These are phyloP conservation scores for Populus hybrid DNA, from an alignment of 441 rosid genomes.

Conservation along the genomic window DNA sequence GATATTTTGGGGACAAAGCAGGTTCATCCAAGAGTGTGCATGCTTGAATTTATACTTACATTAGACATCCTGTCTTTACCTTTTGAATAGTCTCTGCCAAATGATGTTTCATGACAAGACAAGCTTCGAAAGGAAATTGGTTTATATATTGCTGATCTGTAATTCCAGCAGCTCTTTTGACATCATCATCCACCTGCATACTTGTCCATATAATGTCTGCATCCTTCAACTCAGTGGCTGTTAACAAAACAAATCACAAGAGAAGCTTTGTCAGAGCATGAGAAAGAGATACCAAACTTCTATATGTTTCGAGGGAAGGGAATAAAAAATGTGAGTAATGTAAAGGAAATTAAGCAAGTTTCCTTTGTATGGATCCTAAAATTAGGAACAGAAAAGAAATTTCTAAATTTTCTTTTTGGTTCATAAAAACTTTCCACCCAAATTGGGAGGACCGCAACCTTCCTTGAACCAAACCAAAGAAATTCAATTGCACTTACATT, in stretches of 20 bases:
- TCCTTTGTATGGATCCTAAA: background rate
- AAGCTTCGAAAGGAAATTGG: slow-evolving; percentile 94
- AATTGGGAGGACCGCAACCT: background rate
- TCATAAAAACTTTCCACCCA: background rate
- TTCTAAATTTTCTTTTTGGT: background rate
- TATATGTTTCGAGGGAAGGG: background rate
- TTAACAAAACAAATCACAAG: slow-evolving; percentile 12
- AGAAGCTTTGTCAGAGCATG: slow-evolving; percentile 5
- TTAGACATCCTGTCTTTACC: slow-evolving; percentile 35
- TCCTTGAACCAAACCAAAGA: background rate
- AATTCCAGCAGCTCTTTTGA: slow-evolving; percentile 64
- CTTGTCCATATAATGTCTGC: slow-evolving; percentile 94
- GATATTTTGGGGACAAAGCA: background rate
- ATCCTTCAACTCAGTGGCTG: slow-evolving; percentile 75
- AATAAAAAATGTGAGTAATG: no score
- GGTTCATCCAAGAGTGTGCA: background rate
- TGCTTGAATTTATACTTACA: background rate
- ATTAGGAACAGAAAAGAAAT: background rate
- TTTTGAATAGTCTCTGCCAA: slow-evolving; percentile 85
- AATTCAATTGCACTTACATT: background rate
- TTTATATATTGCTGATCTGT: slow-evolving; percentile 70
- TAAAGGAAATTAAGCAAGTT: background rate
- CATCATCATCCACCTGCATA: slow-evolving; percentile 78
- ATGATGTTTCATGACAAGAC: slow-evolving; percentile 98
- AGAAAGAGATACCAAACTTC: background rate